Evolutionary conservation across 73 alveolate genomes (phyloP).

Genomic region (Symbiodinium natans): DNA sequence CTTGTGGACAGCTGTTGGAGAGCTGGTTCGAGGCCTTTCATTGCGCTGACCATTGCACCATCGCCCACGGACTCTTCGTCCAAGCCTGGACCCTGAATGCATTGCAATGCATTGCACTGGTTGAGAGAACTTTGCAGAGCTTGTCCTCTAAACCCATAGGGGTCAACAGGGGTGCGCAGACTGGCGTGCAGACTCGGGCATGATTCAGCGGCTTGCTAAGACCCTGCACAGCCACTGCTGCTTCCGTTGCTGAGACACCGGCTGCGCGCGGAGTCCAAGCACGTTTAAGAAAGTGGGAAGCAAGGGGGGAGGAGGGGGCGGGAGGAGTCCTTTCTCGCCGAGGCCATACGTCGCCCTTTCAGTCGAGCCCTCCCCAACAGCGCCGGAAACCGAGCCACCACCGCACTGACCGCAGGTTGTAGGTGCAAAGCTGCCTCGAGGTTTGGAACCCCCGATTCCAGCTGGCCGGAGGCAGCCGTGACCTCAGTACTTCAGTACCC

Average conservation of each 20-base stretch:
- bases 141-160: background rate
- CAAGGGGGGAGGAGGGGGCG: background rate
- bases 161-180: background rate
- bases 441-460: background rate
- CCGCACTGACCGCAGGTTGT: too few species aligned
- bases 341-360: slow-evolving; percentile 70
- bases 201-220: background rate
- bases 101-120: background rate
- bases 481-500: too few species aligned
- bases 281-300: background rate
- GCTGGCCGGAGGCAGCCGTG: background rate
- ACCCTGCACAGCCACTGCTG: slow-evolving; percentile 9
- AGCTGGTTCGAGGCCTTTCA: background rate
- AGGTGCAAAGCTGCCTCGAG: background rate
- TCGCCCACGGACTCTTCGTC: slow-evolving; percentile 14
- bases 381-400: background rate
- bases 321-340: background rate
- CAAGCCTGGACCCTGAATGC: background rate
- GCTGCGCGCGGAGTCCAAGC: slow-evolving; percentile 14
- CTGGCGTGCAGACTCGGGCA: too few species aligned
- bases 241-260: slow-evolving; percentile 53
- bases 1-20: too few species aligned
- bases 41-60: slow-evolving; percentile 19
- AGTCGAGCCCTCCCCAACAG: slow-evolving; percentile 52
- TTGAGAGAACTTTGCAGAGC: background rate